Evolutionary conservation across 1,284 basidiomycete species (phyloP).

Genomic region (Puccinia hordei): DNA sequence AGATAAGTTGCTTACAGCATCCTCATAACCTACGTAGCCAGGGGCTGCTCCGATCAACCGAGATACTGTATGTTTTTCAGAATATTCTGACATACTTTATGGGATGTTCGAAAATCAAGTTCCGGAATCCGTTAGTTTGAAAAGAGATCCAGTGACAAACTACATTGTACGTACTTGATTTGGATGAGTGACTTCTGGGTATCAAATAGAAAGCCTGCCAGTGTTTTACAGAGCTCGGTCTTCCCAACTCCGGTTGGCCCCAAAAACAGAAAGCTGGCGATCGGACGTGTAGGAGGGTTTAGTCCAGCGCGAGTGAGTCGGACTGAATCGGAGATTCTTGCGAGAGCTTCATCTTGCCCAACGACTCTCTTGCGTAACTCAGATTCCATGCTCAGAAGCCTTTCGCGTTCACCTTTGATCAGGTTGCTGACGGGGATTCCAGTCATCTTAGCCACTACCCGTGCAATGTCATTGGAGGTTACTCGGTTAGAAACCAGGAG

Average conservation of each 20-base stretch:
- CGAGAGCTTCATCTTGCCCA: constrained; percentile 81
- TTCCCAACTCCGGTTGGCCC: constrained; percentile 83
- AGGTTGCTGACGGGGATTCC: constrained; percentile 88
- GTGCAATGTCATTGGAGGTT: constrained; percentile 81
- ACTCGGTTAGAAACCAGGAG: constrained; percentile 76
- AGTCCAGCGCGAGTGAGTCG: constrained; percentile 86
- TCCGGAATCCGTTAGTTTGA: not conserved
- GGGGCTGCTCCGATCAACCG: constrained; percentile 86
- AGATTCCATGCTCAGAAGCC: constrained; percentile 86
- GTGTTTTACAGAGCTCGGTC: constrained; percentile 83
- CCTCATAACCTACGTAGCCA: constrained; percentile 62
- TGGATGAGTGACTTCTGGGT: constrained; percentile 76
- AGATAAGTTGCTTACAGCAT: constrained; percentile 55
- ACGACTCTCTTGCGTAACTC: constrained; percentile 74
- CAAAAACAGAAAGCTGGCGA: constrained; percentile 87
- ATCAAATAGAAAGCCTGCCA: constrained; percentile 82
- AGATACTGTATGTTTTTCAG: constrained; percentile 85
- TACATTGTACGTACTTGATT: constrained; percentile 49
- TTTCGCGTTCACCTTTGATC: constrained; percentile 83
- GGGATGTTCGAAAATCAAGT: not conserved
- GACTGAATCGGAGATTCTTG: constrained; percentile 74
- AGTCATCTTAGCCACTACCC: constrained; percentile 79
- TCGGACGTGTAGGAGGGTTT: constrained; percentile 79
- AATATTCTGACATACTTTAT: constrained; percentile 64
- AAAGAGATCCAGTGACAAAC: constrained; percentile 61